These are phyloP conservation scores for Cyanidioschyzon merolae DNA, from an alignment of 23 red algal species.

Conservation along the genomic window DNA sequence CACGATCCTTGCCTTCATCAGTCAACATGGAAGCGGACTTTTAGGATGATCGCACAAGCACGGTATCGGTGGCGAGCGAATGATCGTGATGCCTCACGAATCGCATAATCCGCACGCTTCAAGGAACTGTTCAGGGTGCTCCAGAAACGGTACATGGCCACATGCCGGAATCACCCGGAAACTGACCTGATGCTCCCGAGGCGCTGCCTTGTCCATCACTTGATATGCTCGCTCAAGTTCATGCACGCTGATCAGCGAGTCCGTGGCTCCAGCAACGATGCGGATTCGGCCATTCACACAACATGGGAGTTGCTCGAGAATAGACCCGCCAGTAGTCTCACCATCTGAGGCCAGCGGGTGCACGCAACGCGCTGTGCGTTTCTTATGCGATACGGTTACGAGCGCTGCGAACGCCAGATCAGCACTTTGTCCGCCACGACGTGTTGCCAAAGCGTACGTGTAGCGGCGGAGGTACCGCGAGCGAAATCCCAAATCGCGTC, in stretches of 20 bases:
- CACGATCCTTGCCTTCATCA: too few species aligned
- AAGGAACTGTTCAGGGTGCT: slow-evolving; percentile 51
- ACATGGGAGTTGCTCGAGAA: slow-evolving; percentile 24
- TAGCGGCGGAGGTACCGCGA: slow-evolving; percentile 40
- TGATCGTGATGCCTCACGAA: too few species aligned
- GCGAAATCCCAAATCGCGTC: slow-evolving; percentile 25
- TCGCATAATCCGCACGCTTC: slow-evolving; percentile 16
- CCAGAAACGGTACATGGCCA: slow-evolving; percentile 78
- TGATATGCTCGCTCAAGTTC: slow-evolving; percentile 40
- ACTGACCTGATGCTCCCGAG: not conserved
- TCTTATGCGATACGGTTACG: not conserved
- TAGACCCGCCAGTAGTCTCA: not conserved
- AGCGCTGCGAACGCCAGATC: not conserved
- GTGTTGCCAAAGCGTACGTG: slow-evolving; percentile 62
- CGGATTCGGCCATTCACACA: slow-evolving; percentile 30
- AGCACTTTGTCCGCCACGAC: not conserved
- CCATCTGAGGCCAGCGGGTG: slow-evolving; percentile 28
- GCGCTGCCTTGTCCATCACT: slow-evolving; percentile 27
- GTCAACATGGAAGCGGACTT: too few species aligned
- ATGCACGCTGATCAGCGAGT: slow-evolving; percentile 50
- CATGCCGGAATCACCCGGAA: slow-evolving; percentile 38
- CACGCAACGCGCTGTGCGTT: not conserved
- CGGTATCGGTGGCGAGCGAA: too few species aligned
- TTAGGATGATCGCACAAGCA: too few species aligned
- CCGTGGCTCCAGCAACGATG: slow-evolving; percentile 52